Base-by-base conservation (phyloP, 306 rosid species). In the Leucaena leucocephala region DNA sequence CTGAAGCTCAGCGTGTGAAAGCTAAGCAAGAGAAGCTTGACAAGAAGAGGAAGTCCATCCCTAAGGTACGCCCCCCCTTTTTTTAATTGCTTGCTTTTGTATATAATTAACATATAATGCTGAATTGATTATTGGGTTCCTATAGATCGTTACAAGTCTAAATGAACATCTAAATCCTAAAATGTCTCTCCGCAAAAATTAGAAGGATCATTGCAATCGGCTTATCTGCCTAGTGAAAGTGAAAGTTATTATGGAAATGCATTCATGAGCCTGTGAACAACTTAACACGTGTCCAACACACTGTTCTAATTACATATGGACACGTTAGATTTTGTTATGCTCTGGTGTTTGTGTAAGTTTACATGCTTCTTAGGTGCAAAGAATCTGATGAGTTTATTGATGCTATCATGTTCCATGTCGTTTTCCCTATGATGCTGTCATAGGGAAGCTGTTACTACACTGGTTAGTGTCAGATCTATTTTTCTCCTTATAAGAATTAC, bases 1-100 rank as follows among this genome's bases (percentile, higher is more conserved):
- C 94, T 8, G 94, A 90, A 83, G 90, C 85, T 12, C 83, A 88
- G 75, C 91, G 94, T 1, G 85, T 88, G 34, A 86, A 88, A 84
- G 85, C 94, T 2, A 90, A 90, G 81, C 77, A 80, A 74, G 91
- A 90, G 77, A 90, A 90, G 84, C 94, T 90, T 3, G 90, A 86
- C 21, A 83, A 86, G 84, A 90, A 90, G 89, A 81, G 94, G 72
- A 83, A 79, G 17, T 79, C 84, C 22, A 35, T 86, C 49, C 50
- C 91, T 0, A 90, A 90, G 94, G 94, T 88, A 76, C 3, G 81
- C 84, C 0, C 38, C 4, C 11, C 27, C 59, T 16, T 0, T 1
- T 50, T 50, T 50, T 50, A 6, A 38, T 73, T n/a, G 0, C 52
- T 73, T 73, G 66, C 35, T 40, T 39, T 8, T 4, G 12, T 6